Base-by-base conservation (phyloP, 345 rosid genomes). In the Microcos paniculata region DNA sequence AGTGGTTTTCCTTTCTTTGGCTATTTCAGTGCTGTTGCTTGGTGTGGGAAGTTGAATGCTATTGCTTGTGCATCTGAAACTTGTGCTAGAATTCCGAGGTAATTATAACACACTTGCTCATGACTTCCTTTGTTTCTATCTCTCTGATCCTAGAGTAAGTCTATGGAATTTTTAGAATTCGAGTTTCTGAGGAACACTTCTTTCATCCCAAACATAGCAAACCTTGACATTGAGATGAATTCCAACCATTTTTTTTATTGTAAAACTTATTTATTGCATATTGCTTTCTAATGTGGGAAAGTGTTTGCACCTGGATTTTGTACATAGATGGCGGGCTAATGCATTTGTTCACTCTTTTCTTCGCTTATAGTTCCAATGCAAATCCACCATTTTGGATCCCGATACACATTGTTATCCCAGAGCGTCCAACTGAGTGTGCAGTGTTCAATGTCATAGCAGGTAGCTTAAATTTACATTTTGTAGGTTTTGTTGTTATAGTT, bases 41-140 rank as follows among this genome's bases (percentile, higher is more conserved):
- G 99, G 99, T 96, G 98, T 83, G 99, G 99, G 43, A 96, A 90
- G 87, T 83, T 96, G 85, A 96, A 96, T 80, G 98, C 97, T n/a
- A 92, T 96, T 61, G 99, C 99, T 79, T 96, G 99, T 79, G 99
- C 99, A 53, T 90, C 99, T 1, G 99, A 96, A 76, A 96, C 99
- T 70, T 96, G 99, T 80, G 99, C 99, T 0, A 85, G 99, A 81
- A 96, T 96, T 81, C 98, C 99, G 8, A 90, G 99, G 99, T 93
- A 31, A 23, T 58, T 21, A n/a, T 71, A 19, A 28, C 16, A 55
- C 10, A 28, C 16, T 28, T 42, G 1, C 13, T 71, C 8, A 23
- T 49, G 21, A 43, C 38, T 65, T 62, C 9, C 16, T 23, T 66
- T 45, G 43, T 6, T 67, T 0, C 35, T 43, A 13, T 7, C 40